Evolutionary conservation across 2,329 filamentous ascomycete genomes (phyloP).

Genomic region (Aspergillus intermedius): DNA sequence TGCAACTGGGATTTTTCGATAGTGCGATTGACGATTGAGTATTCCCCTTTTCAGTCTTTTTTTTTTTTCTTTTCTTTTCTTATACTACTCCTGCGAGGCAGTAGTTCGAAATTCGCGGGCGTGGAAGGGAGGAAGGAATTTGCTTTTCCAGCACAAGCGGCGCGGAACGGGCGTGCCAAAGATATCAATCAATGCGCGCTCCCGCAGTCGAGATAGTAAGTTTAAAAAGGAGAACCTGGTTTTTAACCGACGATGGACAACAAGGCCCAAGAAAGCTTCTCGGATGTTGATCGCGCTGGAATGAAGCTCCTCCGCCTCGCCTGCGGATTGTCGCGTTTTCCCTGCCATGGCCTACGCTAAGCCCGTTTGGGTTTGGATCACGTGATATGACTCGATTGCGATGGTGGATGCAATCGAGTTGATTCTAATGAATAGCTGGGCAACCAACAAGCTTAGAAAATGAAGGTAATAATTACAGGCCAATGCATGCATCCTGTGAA

Average conservation of each 20-base stretch:
- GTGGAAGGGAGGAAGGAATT: neutral
- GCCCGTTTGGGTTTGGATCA: constrained; percentile 19
- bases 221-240: no score
- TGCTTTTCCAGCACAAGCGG: neutral
- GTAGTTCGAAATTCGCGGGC: neutral
- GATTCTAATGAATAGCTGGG: neutral
- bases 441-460: neutral
- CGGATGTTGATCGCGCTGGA: constrained; percentile 17
- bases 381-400: constrained; percentile 11
- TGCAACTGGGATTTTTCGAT: neutral
- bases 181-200: neutral
- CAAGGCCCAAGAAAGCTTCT: neutral
- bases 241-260: no score
- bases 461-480: constrained; percentile 2
- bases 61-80: neutral
- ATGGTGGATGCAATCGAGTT: neutral
- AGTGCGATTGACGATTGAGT: neutral
- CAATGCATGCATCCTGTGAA: constrained; percentile 12
- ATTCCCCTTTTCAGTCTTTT: neutral
- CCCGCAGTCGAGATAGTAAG: no score
- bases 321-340: constrained; percentile 24
- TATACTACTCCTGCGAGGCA: neutral
- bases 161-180: neutral
- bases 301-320: constrained; percentile 11
- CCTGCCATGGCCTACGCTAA: constrained; percentile 19